phyloP scores from a whole-genome alignment of 2,329 filamentous ascomycete genomes.

The Venturiaceae sp. region DNA sequence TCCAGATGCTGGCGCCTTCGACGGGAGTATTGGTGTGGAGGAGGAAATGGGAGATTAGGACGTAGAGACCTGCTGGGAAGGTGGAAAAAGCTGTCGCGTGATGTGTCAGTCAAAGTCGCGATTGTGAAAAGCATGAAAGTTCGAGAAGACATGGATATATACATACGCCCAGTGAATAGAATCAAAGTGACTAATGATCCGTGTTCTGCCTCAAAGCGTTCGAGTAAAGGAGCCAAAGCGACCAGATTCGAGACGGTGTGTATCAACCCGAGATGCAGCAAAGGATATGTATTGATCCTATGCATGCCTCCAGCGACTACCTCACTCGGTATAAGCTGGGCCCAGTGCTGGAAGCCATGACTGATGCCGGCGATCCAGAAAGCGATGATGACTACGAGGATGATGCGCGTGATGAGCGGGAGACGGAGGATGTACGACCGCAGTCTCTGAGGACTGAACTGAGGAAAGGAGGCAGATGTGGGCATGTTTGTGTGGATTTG shows the following conservation, averaged over 20 bases:
- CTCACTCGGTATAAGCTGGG: conserved; percentile 57
- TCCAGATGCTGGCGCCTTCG: conserved; percentile 84
- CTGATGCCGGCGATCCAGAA: conserved; percentile 58
- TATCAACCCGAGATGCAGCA: conserved; percentile 71
- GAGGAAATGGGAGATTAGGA: conserved; percentile 65
- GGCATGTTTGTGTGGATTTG: not conserved
- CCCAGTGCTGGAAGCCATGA: conserved; percentile 65
- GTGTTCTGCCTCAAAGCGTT: conserved; percentile 87
- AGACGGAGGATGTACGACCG: conserved; percentile 75
- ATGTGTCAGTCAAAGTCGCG: not conserved
- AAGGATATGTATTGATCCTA: conserved; percentile 81
- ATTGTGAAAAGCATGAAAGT: not conserved
- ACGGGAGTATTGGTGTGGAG: conserved; percentile 63
- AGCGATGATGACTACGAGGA: conserved; percentile 55
- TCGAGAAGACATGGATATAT: not conserved
- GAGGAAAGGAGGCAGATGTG: conserved; percentile 30
- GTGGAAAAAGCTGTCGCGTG: conserved; percentile 28
- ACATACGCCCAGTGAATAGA: conserved; percentile 84
- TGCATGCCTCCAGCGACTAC: conserved; percentile 43
- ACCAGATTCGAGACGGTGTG: conserved; percentile 73
- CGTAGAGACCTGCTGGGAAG: conserved; percentile 73
- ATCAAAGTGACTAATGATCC: conserved; percentile 82
- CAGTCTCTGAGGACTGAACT: conserved; percentile 63
- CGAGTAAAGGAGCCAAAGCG: conserved; percentile 76
- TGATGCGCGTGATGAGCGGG: conserved; percentile 74